Conservation (phyloP, 2,329 filamentous ascomycete genomes). For the Colletotrichum godetiae region DNA sequence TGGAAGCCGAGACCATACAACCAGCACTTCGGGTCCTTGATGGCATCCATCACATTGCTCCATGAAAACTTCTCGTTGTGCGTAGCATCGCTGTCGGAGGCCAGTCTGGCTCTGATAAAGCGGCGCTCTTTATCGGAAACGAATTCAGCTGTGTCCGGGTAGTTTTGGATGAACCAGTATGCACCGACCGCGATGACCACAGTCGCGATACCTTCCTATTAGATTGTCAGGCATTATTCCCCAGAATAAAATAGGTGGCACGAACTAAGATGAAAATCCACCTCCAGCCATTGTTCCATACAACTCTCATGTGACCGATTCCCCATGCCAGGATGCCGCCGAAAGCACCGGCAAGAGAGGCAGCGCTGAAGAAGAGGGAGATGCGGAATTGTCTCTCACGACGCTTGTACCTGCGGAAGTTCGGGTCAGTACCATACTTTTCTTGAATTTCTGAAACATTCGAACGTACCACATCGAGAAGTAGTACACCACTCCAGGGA, state of each 20-base stretch:
- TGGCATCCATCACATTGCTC: constrained; percentile 70
- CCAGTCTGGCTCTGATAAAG: constrained; percentile 71
- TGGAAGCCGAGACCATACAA: constrained; percentile 79
- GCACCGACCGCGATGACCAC: constrained; percentile 60
- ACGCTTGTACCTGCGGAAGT: constrained; percentile 50
- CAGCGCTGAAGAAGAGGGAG: constrained; percentile 66
- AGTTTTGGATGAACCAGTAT: constrained; percentile 75
- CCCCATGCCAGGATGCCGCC: constrained; percentile 68
- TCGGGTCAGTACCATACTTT: background rate
- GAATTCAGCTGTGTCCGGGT: constrained; percentile 69
- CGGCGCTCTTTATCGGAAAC: constrained; percentile 64
- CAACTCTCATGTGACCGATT: constrained; percentile 65
- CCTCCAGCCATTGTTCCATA: constrained; percentile 64
- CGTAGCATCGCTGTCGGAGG: constrained; percentile 76
- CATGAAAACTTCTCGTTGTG: constrained; percentile 76
- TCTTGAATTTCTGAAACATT: background rate
- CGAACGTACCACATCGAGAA: constrained; percentile 61
- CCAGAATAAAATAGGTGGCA: background rate
- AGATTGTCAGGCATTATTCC: constrained; percentile 49
- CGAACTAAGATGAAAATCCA: constrained; percentile 71
- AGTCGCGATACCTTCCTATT: constrained; percentile 65
- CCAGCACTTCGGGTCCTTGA: constrained; percentile 78
- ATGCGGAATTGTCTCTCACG: constrained; percentile 66
- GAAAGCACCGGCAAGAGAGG: constrained; percentile 66
- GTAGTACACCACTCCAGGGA: constrained; percentile 62